Conservation (phyloP, 2,329 filamentous ascomycete species). For the Ascochyta rabiei region DNA sequence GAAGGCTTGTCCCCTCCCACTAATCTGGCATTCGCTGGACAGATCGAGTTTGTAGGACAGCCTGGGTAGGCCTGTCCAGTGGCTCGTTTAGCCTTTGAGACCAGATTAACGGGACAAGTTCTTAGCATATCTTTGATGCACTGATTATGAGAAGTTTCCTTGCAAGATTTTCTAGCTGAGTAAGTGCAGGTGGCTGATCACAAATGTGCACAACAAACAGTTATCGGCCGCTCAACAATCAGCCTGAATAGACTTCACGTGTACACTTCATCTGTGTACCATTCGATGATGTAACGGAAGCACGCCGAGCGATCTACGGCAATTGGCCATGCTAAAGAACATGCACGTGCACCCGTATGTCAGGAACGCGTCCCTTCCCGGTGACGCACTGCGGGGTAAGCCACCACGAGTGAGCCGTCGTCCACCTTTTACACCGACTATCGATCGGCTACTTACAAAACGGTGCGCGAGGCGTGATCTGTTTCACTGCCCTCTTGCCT, state of each 20-base stretch:
- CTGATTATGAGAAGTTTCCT: no score
- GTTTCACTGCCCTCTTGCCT: conserved; percentile 8
- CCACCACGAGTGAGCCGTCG: neutral
- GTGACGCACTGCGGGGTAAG: conserved; percentile 19
- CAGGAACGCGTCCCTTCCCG: conserved; percentile 10
- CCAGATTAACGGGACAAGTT: neutral
- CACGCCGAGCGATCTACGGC: neutral
- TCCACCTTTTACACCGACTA: neutral
- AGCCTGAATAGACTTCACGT: neutral
- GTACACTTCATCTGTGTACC: neutral
- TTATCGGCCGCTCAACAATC: neutral
- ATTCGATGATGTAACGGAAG: neutral
- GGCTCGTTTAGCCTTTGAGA: no score
- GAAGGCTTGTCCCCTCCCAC: no score
- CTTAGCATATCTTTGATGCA: no score
- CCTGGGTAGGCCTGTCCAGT: no score
- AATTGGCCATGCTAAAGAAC: neutral
- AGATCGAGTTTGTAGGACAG: no score
- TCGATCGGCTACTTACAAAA: conserved; percentile 4
- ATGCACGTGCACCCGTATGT: neutral
- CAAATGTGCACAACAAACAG: no score
- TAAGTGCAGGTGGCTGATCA: neutral
- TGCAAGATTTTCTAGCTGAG: neutral
- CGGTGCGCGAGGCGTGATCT: conserved; percentile 10
- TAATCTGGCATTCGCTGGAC: no score